Evolutionary conservation across 2,329 filamentous ascomycete genomes (phyloP), one percentile per base, ranked within the genome.

Genomic region (Pseudocercospora musae): DNA sequence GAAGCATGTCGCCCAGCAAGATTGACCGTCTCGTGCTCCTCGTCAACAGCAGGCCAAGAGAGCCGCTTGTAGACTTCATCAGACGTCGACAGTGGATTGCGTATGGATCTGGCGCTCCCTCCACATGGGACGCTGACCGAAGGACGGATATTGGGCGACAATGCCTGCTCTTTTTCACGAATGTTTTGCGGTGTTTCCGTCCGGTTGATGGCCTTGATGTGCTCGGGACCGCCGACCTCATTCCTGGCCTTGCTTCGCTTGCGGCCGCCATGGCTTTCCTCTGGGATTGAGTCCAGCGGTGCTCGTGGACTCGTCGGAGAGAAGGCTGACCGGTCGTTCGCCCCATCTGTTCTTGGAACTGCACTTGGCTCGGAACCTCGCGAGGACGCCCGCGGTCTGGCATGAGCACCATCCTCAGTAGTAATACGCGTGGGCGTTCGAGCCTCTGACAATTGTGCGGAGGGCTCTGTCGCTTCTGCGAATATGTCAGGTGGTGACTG

Each of bases 11-110:
- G 62, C 27, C 78, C 74, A 63, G 83, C 75, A 57, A 80, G 73
- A 60, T 78, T 74, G 59, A 77, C 73, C 56, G 75, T 77, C 54
- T 79, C 80, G 60, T 77, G 76, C 59, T 79, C 78, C 70, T 84
- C 81, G 67, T 82, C 75, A 10, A 78, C 71, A n/a, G 73, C 63
- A 4, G 65, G 78, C 77, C 74, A 68, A 75, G 74, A 42, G 69
- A 76, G 62, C 65, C 73, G 61, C 75, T 72, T 50, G 74, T 70
- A 68, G 40, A 70, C 58, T 27, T 69, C 62, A 48, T 71, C 70
- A 4, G 61, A 63, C 62, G 68, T 77, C 71, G 72, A 77, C 70
- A 64, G 69, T 59, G 70, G 71, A 23, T 68, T 69, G 63, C 67
- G 68, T 25, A 59, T 46, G 18, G 69, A 64, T 57, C 69, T 62